Percentiles rank a stretch among this genome's conserved stretches.
Evolutionary conservation across 108 stramenopile genomes (phyloP).

Genomic region (Aureococcus anophagefferens): DNA sequence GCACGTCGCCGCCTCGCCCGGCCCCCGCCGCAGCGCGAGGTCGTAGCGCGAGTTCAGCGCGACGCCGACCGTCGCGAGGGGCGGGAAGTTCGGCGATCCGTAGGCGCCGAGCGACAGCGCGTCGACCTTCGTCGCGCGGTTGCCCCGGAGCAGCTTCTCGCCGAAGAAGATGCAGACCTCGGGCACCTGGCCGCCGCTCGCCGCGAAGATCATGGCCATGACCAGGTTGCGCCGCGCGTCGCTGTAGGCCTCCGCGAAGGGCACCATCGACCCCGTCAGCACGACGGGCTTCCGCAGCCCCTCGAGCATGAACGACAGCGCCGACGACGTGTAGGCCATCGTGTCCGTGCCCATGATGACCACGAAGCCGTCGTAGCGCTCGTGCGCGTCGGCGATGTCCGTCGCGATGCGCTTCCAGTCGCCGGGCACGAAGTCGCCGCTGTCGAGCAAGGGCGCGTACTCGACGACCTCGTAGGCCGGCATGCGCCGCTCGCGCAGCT

Average conservation of each 20-base stretch:
- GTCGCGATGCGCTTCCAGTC: conserved; percentile 79
- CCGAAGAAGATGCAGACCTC: conserved; percentile 92
- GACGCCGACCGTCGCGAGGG: conserved; percentile 79
- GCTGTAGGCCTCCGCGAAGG: conserved; percentile 77
- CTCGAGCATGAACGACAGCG: conserved; percentile 91
- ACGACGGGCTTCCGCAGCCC: conserved; percentile 92
- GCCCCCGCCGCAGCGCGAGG: conserved; percentile 59
- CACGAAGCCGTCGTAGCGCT: conserved; percentile 88
- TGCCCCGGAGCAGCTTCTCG: conserved; percentile 73
- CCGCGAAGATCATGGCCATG: conserved; percentile 84
- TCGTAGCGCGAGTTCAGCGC: conserved; percentile 63
- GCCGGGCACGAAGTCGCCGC: conserved; percentile 71
- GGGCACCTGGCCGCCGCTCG: conserved; percentile 53
- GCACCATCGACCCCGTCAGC: conserved; percentile 85
- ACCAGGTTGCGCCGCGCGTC: conserved; percentile 92
- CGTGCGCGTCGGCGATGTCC: conserved; percentile 63
- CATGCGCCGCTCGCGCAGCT: conserved; percentile 22
- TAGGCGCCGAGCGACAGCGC: conserved; percentile 75
- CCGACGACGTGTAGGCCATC: conserved; percentile 87
- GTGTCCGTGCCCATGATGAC: conserved; percentile 94
- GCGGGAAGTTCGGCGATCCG: conserved; percentile 83
- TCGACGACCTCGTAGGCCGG: conserved; percentile 28
- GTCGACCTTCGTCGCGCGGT: conserved; percentile 75
- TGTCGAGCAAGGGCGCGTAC: conserved; percentile 54
- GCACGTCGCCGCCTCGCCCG: conserved; percentile 26